Percentiles rank a stretch among this genome's conserved stretches.
Evolutionary conservation across 352 stramenopile species (phyloP).

Genomic region (Phytophthora capsici): DNA sequence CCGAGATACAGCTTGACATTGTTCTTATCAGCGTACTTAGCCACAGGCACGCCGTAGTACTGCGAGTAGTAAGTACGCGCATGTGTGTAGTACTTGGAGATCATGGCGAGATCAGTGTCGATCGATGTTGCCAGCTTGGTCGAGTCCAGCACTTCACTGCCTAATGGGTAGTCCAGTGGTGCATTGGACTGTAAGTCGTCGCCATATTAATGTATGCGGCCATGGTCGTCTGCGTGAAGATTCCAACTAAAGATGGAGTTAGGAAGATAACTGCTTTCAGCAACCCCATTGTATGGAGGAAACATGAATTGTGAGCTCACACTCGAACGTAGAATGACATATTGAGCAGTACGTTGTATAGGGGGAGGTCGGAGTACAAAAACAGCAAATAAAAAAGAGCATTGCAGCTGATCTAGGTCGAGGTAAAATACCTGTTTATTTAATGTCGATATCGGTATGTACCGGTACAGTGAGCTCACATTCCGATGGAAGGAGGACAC

Average conservation of each 20-base stretch:
- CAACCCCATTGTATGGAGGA: background rate
- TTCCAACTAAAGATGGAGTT: background rate
- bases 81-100: slow-evolving; percentile 48
- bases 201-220: slow-evolving; percentile 35
- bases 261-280: background rate
- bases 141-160: slow-evolving; percentile 20
- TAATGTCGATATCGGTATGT: no score
- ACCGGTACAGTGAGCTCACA: no score
- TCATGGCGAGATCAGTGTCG: slow-evolving; percentile 53
- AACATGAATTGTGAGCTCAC: slow-evolving; percentile 3
- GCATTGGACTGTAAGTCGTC: slow-evolving; percentile 63
- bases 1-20: slow-evolving; percentile 64
- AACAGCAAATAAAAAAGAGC: no score
- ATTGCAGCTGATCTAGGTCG: no score
- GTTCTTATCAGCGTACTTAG: slow-evolving; percentile 51
- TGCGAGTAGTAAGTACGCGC: slow-evolving; percentile 68
- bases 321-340: no score
- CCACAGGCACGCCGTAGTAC: slow-evolving; percentile 50
- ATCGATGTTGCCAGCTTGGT: slow-evolving; percentile 36
- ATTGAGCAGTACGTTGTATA: no score
- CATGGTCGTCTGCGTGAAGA: background rate
- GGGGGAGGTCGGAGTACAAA: no score
- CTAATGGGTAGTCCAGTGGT: slow-evolving; percentile 56
- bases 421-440: no score
- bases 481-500: no score